Percentiles rank a stretch among this genome's conserved stretches.
Conservation (phyloP, 2,329 filamentous ascomycete genomes). For the Colletotrichum camelliae region DNA sequence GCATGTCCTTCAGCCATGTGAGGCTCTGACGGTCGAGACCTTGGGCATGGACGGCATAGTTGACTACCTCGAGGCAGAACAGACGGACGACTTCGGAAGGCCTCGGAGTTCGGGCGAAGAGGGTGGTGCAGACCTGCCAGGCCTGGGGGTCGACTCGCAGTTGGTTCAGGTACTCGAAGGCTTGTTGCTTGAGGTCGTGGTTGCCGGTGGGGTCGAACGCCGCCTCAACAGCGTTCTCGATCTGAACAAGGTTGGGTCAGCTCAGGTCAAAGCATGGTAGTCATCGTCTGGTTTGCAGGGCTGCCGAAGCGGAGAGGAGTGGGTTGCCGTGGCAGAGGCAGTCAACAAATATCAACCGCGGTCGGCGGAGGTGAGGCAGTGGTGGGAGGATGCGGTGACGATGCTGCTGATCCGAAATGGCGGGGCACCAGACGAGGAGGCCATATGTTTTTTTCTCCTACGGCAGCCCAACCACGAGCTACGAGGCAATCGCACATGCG, state of each 20-base stretch:
- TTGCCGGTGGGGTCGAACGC: conserved; percentile 84
- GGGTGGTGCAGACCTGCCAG: conserved; percentile 86
- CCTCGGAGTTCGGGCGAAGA: conserved; percentile 82
- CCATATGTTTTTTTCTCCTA: neutral
- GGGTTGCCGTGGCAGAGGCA: neutral
- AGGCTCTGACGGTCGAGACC: conserved; percentile 76
- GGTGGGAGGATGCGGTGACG: conserved; percentile 22
- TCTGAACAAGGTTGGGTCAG: conserved; percentile 52
- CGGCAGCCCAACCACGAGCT: neutral
- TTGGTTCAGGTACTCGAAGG: conserved; percentile 80
- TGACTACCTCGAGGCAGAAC: conserved; percentile 90
- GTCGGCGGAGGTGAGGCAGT: neutral
- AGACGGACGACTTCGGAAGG: conserved; percentile 85
- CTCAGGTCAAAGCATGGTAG: neutral
- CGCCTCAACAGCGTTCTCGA: conserved; percentile 95
- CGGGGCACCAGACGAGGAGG: conserved; percentile 26
- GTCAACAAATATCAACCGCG: neutral
- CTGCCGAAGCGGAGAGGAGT: neutral
- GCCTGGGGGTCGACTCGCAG: conserved; percentile 82
- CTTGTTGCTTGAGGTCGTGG: conserved; percentile 77
- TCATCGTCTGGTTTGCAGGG: neutral
- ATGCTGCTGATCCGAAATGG: conserved; percentile 27
- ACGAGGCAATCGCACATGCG: conserved; percentile 15
- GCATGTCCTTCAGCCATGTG: conserved; percentile 76
- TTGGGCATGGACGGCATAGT: conserved; percentile 85